Percentiles rank a stretch among this genome's conserved stretches.
Evolutionary conservation across 495 filamentous ascomycete species (phyloP).

Genomic region (Aspergillus heteromorphus): DNA sequence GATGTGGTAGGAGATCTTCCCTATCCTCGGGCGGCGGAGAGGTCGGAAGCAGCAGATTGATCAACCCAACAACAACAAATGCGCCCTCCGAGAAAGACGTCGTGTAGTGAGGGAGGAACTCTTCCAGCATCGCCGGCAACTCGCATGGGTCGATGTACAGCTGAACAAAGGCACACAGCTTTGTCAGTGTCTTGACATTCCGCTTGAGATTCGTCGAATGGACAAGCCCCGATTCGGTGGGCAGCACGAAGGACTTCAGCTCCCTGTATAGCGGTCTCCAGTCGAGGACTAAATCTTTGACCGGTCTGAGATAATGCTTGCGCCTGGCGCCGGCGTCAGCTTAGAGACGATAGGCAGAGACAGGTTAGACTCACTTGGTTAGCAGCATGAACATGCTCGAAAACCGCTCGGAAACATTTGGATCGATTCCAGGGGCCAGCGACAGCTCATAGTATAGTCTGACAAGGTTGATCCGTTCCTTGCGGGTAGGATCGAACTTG

Average conservation of each 20-base stretch:
- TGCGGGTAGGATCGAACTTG: constrained; percentile 90
- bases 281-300: constrained; percentile 82
- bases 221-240: constrained; percentile 65
- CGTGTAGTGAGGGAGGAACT: constrained; percentile 91
- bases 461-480: constrained; percentile 75
- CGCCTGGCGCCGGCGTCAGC: constrained; percentile 56
- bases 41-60: constrained; percentile 86
- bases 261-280: constrained; percentile 93
- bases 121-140: constrained; percentile 81
- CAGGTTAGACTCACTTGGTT: constrained; percentile 62
- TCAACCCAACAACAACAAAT: constrained; percentile 76
- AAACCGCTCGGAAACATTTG: constrained; percentile 78
- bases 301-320: constrained; percentile 89
- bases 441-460: constrained; percentile 92
- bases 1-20: constrained; percentile 68
- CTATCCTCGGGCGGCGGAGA: constrained; percentile 66
- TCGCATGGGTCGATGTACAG: constrained; percentile 88
- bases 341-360: constrained; percentile 1
- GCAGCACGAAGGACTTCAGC: constrained; percentile 81
- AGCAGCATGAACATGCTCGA: constrained; percentile 93
- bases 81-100: constrained; percentile 86
- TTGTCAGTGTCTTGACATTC: constrained; percentile 70
- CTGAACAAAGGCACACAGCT: constrained; percentile 83
- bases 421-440: constrained; percentile 84
- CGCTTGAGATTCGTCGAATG: constrained; percentile 60